Evolutionary conservation across 805 yeast genomes (phyloP), one percentile per base, ranked within the genome.

Genomic region (Starmerella lactis-condensi): DNA sequence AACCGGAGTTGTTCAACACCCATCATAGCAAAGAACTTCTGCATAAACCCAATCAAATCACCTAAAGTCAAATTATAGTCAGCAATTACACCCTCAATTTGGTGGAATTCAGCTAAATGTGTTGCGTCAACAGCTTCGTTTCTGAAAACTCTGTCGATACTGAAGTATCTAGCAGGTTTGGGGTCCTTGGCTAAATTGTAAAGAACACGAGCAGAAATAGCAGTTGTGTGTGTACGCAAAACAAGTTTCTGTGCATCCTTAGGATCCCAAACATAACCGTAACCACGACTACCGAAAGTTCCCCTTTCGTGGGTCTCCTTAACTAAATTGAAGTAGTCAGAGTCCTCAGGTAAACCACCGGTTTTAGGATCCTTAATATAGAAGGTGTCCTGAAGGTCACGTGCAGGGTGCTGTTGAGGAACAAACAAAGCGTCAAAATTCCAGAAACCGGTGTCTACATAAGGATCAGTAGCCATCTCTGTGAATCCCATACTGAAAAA

Each of bases 101-200:
- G 99, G 60, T 89, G 96, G 67, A 89, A 89, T 62, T 89, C 99
- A 24, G 98, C 98, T 59, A 89, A 69, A 57, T 89, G 99, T 12
- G 99, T 89, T 32, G 96, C 96, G 55, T 89, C 99, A 31, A 89
- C 99, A 18, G 99, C 96, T 63, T 89, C 99, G 56, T 89, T 89
- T 64, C 99, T 79, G 78, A 89, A 89, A 38, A 89, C 99, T 53
- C 95, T 72, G 57, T 89, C 99, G 48, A 89, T 91, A 29, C 93
- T 78, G 64, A 89, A 89, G 52, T 81, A 66, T 60, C 96, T 72
- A 6, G 76, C 67, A 36, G 96, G 95, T 48, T 70, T 72, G 38
- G 93, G 93, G 55, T 81, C 75, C 32, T 96, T 95, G 11, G 45
- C 39, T 44, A 89, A 65, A 49, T 78, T 54, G 53, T 89, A 77